A percentile compares a stretch with the other conserved stretches of the same genome.
Evolutionary conservation across 192 early-diverging fungal species (phyloP).

Genomic region (Coemansia sp.): DNA sequence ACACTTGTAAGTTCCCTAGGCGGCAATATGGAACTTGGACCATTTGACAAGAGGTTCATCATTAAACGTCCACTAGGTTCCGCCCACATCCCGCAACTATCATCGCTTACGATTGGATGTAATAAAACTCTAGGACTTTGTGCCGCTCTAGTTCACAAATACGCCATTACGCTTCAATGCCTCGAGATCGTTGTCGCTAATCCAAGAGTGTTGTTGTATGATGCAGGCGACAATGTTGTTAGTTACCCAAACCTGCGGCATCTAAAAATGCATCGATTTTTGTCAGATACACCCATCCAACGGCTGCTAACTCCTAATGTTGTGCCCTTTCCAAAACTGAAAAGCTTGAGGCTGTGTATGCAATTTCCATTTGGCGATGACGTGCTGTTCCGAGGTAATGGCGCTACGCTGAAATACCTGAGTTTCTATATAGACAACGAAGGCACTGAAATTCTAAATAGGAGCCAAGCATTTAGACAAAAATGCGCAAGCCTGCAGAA

Average conservation of each 20-base stretch:
- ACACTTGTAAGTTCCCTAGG: background rate
- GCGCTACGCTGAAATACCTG: constrained; percentile 1
- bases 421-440: background rate
- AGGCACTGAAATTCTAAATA: background rate
- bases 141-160: background rate
- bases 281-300: background rate
- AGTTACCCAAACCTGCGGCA: background rate
- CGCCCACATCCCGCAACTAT: background rate
- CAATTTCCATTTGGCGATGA: constrained; percentile 3
- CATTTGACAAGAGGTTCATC: background rate
- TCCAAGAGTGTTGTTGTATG: background rate
- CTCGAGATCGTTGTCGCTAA: background rate
- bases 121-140: background rate
- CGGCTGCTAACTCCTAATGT: too few relatives aligned
- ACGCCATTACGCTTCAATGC: background rate
- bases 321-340: constrained; percentile 2
- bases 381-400: constrained; percentile 7
- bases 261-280: background rate
- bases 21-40: background rate
- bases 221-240: background rate
- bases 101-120: background rate
- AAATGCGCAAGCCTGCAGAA: background rate
- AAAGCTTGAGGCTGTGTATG: background rate
- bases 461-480: background rate
- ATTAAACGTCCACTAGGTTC: background rate